Evolutionary conservation across 2,329 filamentous ascomycete species (phyloP).

Genomic region (Didymosphaeria variabile): DNA sequence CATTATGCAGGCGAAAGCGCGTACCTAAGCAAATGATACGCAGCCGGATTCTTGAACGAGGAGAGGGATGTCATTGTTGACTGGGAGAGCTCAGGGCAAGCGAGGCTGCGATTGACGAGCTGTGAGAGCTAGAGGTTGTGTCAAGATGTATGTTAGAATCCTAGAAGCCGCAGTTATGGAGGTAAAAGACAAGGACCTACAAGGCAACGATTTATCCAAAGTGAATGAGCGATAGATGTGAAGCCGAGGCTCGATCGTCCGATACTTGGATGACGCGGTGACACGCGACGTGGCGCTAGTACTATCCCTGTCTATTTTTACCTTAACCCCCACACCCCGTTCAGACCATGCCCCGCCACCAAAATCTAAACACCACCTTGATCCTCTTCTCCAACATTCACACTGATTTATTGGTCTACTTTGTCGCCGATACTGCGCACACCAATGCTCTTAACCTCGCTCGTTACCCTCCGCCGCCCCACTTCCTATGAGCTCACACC

Average conservation of each 20-base stretch:
- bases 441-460: conserved; percentile 39
- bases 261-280: conserved; percentile 5
- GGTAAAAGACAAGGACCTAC: not conserved
- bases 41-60: conserved; percentile 68
- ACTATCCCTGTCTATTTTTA: not conserved
- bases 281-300: conserved; percentile 12
- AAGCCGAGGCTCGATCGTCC: not conserved
- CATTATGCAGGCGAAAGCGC: not conserved
- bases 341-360: conserved; percentile 3
- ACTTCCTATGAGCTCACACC: conserved; percentile 49
- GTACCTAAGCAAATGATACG: conserved; percentile 80
- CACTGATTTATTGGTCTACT: not conserved
- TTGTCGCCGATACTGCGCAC: not conserved
- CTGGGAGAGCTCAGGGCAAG: not conserved
- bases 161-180: not conserved
- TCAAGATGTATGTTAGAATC: not conserved
- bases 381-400: not conserved
- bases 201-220: not conserved
- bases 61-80: conserved; percentile 56
- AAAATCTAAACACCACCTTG: not conserved
- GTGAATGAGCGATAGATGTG: not conserved
- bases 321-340: not conserved
- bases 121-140: not conserved
- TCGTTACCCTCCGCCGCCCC: conserved; percentile 41
- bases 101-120: not conserved